A percentile compares a stretch with the other conserved stretches of the same genome.
These are phyloP conservation scores for Vigna unguiculata DNA, from an alignment of 306 rosid genomes.

Conservation along the genomic window DNA sequence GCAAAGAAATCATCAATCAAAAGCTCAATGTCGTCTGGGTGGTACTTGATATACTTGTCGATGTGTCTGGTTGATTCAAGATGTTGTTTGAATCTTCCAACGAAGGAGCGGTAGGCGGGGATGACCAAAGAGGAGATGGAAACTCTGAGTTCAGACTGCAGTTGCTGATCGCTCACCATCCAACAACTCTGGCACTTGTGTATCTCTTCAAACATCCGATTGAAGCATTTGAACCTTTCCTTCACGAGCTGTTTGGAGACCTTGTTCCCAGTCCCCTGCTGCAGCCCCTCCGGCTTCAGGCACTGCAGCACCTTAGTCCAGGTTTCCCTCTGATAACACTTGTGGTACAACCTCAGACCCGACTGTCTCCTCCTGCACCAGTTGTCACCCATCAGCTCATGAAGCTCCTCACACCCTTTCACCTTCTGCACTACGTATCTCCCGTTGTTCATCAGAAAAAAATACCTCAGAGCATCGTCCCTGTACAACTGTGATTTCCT, in stretches of 20 bases:
- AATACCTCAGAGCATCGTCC: slow-evolving; percentile 55
- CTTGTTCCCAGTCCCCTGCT: slow-evolving; percentile 53
- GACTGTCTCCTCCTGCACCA: slow-evolving; percentile 78
- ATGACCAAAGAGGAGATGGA: slow-evolving; percentile 76
- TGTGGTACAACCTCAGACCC: slow-evolving; percentile 64
- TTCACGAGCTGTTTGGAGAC: slow-evolving; percentile 64
- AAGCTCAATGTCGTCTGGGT: slow-evolving; percentile 81
- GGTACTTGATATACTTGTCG: slow-evolving; percentile 80
- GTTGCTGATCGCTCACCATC: slow-evolving; percentile 86
- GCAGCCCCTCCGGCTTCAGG: slow-evolving; percentile 67
- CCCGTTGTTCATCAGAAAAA: slow-evolving; percentile 89
- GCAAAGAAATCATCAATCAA: slow-evolving; percentile 72
- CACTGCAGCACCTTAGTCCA: slow-evolving; percentile 74
- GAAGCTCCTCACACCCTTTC: slow-evolving; percentile 68
- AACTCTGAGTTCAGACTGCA: slow-evolving; percentile 77
- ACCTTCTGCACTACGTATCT: slow-evolving; percentile 81
- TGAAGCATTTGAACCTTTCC: slow-evolving; percentile 80
- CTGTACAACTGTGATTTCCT: slow-evolving; percentile 68
- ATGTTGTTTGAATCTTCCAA: slow-evolving; percentile 76
- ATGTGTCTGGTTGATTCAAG: slow-evolving; percentile 61
- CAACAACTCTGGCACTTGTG: slow-evolving; percentile 77
- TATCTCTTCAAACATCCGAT: slow-evolving; percentile 74
- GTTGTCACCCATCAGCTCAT: slow-evolving; percentile 67
- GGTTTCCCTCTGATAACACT: slow-evolving; percentile 76
- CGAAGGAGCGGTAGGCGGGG: slow-evolving; percentile 78